These are phyloP conservation scores for Neophaeococcomyces mojaviensis DNA, from an alignment of 2,329 filamentous ascomycete genomes.

Conservation along the genomic window DNA sequence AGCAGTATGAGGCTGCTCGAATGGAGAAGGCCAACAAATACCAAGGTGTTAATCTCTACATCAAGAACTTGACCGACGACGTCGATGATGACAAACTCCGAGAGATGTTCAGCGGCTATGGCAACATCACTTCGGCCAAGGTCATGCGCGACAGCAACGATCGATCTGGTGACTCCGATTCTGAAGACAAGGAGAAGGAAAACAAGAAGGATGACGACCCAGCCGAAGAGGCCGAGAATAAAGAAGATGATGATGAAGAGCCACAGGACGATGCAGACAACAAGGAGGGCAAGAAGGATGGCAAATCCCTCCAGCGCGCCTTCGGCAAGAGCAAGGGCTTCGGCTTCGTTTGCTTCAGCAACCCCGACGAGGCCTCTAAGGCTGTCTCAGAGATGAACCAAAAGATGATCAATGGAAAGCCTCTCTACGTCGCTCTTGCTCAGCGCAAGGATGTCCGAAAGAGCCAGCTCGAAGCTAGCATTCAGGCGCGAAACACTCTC, in stretches of 20 bases:
- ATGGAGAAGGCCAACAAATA: slow-evolving; percentile 99
- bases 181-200: slow-evolving; percentile 45
- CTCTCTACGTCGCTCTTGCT: slow-evolving; percentile 91
- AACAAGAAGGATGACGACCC: slow-evolving; percentile 47
- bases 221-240: slow-evolving; percentile 42
- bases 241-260: slow-evolving; percentile 34
- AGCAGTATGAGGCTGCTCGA: slow-evolving; percentile 95
- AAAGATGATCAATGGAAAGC: slow-evolving; percentile 96
- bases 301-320: slow-evolving; percentile 54
- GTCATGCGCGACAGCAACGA: slow-evolving; percentile 85
- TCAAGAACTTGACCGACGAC: slow-evolving; percentile 97
- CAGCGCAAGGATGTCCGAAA: slow-evolving; percentile 99
- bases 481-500: slow-evolving; percentile 97
- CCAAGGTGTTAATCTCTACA: slow-evolving; percentile 98
- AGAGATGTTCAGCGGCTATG: slow-evolving; percentile 82
- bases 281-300: slow-evolving; percentile 47
- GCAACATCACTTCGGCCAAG: slow-evolving; percentile 96
- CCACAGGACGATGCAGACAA: slow-evolving; percentile 41
- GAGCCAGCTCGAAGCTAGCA: slow-evolving; percentile 97
- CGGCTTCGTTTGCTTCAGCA: slow-evolving; percentile 99
- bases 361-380: slow-evolving; percentile 98
- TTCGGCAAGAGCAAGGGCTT: slow-evolving; percentile 99
- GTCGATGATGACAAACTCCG: slow-evolving; percentile 97
- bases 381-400: slow-evolving; percentile 99
- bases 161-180: slow-evolving; percentile 25